These are phyloP conservation scores for Lecanicillium sp. DNA, from an alignment of 2,329 filamentous ascomycete genomes.

Conservation along the genomic window DNA sequence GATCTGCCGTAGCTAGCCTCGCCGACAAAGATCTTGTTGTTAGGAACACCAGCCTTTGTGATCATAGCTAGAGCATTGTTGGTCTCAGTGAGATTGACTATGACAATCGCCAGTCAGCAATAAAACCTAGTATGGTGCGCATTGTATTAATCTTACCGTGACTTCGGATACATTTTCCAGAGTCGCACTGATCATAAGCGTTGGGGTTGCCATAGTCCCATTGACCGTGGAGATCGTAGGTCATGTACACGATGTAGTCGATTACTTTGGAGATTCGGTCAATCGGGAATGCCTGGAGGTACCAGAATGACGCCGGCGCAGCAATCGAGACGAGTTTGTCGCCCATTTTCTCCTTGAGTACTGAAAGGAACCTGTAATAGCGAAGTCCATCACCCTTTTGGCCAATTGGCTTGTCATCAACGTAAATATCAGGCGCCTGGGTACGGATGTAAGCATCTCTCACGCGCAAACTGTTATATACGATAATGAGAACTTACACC, in stretches of 20 bases:
- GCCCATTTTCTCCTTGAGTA: not conserved
- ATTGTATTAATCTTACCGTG: too few species aligned
- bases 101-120: too few species aligned
- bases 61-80: not conserved
- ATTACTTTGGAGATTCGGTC: conserved; percentile 16
- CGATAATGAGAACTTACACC: too few species aligned
- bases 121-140: too few species aligned
- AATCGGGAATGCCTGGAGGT: conserved; percentile 21
- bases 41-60: not conserved
- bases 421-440: too few species aligned
- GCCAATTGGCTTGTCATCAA: conserved; percentile 11
- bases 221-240: conserved; percentile 22
- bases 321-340: conserved; percentile 18
- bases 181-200: not conserved
- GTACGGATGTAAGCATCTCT: too few species aligned
- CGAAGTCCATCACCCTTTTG: conserved; percentile 14
- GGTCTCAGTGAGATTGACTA: not conserved
- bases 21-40: not conserved
- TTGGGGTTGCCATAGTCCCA: conserved; percentile 15
- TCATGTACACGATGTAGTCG: conserved; percentile 25
- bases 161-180: not conserved
- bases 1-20: conserved; percentile 21
- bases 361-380: conserved; percentile 9
- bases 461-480: too few species aligned
- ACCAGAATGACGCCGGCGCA: conserved; percentile 24